phyloP scores from a whole-genome alignment of 225 moss, liverwort and hornwort genomes.

The Polytrichum commune region DNA sequence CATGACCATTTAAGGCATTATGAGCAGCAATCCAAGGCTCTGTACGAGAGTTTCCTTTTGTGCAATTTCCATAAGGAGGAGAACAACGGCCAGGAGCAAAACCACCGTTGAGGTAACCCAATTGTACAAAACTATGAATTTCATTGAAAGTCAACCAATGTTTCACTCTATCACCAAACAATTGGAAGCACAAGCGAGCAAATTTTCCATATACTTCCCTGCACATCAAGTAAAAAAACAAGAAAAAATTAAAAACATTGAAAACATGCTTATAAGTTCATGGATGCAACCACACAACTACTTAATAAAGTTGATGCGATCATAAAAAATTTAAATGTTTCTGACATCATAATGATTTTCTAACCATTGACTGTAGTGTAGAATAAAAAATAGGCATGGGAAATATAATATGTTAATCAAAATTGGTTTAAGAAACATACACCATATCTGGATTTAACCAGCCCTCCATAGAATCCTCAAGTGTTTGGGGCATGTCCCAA shows the following conservation, averaged over 20 bases:
- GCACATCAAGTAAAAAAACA: background rate
- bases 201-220: slow-evolving; percentile 27
- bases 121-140: slow-evolving; percentile 46
- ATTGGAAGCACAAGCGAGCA: slow-evolving; percentile 35
- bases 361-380: too few relatives aligned
- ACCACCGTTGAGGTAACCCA: slow-evolving; percentile 30
- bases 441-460: slow-evolving; percentile 35
- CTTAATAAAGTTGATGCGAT: too few relatives aligned
- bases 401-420: too few relatives aligned
- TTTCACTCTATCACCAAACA: slow-evolving; percentile 39
- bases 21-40: slow-evolving; percentile 46
- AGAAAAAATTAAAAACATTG: too few relatives aligned
- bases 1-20: slow-evolving; percentile 30
- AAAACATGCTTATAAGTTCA: too few relatives aligned
- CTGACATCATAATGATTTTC: too few relatives aligned
- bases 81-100: slow-evolving; percentile 46
- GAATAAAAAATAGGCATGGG: too few relatives aligned
- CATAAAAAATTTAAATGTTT: too few relatives aligned
- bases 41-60: slow-evolving; percentile 27
- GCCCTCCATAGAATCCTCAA: slow-evolving; percentile 27
- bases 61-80: slow-evolving; percentile 38
- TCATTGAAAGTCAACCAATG: slow-evolving; percentile 52
- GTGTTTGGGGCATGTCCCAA: slow-evolving; percentile 36
- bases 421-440: background rate
- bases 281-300: too few relatives aligned